Percentiles rank a stretch among this genome's conserved stretches.
phyloP scores from a whole-genome alignment of 2,329 filamentous ascomycete species.

The Aureobasidium sp. region DNA sequence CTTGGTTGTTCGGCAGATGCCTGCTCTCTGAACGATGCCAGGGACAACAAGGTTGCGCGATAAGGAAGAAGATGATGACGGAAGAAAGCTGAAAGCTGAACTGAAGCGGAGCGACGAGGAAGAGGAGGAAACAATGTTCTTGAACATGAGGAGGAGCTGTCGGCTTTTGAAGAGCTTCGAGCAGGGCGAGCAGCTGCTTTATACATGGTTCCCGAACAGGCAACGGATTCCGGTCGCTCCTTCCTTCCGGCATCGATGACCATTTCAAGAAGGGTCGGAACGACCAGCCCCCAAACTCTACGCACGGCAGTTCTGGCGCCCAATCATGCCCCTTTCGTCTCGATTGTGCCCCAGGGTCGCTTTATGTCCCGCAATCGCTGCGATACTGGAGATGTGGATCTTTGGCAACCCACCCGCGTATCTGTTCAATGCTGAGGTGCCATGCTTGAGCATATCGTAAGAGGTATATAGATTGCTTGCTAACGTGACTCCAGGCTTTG shows the following conservation, averaged over 20 bases:
- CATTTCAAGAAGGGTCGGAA: constrained; percentile 13
- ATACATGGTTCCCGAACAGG: constrained; percentile 12
- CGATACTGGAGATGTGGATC: neutral
- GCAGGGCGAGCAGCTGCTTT: neutral
- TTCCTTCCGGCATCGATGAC: constrained; percentile 8
- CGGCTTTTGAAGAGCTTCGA: constrained; percentile 1
- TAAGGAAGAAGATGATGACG: neutral
- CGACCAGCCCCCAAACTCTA: neutral
- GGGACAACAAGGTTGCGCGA: neutral
- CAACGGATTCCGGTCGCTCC: neutral
- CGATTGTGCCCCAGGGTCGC: neutral
- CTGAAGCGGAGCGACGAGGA: neutral
- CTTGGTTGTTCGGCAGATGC: constrained; percentile 5
- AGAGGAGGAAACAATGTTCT: neutral
- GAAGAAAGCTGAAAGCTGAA: neutral
- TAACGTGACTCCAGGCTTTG: no score
- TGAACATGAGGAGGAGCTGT: constrained; percentile 2
- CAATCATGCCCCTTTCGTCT: neutral
- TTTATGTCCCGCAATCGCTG: neutral
- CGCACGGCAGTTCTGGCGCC: neutral
- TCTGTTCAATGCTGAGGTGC: no score
- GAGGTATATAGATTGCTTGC: no score
- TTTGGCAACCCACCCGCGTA: no score
- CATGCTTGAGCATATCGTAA: no score
- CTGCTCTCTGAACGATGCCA: neutral